These are phyloP conservation scores for Gryganskiella cystojenkinii DNA, from an alignment of 192 early-diverging fungal species.

Conservation along the genomic window DNA sequence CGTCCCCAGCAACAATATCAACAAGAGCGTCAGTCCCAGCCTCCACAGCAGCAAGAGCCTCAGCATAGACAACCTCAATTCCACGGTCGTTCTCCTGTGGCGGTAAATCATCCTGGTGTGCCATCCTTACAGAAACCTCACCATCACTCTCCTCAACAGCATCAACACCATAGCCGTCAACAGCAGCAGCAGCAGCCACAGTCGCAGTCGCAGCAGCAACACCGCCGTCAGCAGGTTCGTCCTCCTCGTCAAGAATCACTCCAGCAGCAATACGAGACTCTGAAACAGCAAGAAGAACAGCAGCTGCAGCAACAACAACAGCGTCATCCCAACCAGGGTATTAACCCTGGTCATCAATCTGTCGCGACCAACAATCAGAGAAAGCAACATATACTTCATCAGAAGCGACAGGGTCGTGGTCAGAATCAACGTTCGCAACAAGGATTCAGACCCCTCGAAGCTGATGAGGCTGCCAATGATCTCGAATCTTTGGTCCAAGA, in stretches of 20 bases:
- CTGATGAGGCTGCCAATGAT: neutral
- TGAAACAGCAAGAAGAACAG: too few species aligned
- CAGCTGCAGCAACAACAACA: neutral
- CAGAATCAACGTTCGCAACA: neutral
- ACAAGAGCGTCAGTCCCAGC: neutral
- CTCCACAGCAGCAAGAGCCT: neutral
- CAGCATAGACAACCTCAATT: too few species aligned
- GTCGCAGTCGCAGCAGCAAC: neutral
- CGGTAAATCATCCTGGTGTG: too few species aligned
- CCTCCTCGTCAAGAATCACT: neutral
- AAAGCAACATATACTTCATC: too few species aligned
- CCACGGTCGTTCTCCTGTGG: too few species aligned
- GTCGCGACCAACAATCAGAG: too few species aligned
- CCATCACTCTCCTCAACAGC: neutral
- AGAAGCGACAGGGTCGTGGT: neutral
- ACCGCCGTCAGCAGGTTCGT: neutral
- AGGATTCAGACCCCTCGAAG: neutral
- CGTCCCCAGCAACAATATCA: neutral
- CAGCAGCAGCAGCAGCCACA: neutral
- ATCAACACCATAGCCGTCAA: slow-evolving; percentile 2
- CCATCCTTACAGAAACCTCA: neutral
- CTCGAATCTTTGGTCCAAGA: neutral
- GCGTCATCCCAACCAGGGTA: too few species aligned
- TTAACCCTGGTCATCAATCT: too few species aligned
- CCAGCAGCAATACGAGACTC: too few species aligned